phyloP scores from a whole-genome alignment of 2,329 filamentous ascomycete genomes.

The Ophiobolus disseminans region DNA sequence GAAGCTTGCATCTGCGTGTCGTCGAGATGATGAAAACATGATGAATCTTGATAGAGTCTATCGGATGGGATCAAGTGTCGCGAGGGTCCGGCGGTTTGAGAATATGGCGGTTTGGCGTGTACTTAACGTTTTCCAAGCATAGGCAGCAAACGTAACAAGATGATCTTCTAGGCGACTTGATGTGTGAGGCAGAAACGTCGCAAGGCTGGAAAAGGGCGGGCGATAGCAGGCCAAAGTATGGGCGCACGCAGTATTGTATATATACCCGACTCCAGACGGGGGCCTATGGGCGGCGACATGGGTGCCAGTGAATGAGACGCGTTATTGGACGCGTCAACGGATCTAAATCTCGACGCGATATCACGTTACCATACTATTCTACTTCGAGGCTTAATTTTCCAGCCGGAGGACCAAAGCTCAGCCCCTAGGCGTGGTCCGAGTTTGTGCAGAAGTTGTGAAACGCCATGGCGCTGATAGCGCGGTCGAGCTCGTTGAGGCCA shows the following conservation, averaged over 20 bases:
- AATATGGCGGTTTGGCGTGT: slow-evolving; percentile 26
- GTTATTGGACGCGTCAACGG: slow-evolving; percentile 45
- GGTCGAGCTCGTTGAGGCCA: slow-evolving; percentile 4
- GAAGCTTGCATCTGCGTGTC: slow-evolving; percentile 44
- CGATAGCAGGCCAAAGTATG: slow-evolving; percentile 33
- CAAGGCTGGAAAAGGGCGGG: slow-evolving; percentile 33
- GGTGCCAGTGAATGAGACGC: slow-evolving; percentile 34
- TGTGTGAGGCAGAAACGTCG: slow-evolving; percentile 42
- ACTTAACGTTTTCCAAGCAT: slow-evolving; percentile 36
- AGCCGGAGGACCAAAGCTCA: slow-evolving; percentile 18
- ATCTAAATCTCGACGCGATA: slow-evolving; percentile 43
- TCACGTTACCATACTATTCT: slow-evolving; percentile 42
- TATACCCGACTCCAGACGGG: slow-evolving; percentile 43
- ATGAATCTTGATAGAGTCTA: too few relatives aligned
- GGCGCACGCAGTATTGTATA: slow-evolving; percentile 37
- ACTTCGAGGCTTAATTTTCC: slow-evolving; percentile 36
- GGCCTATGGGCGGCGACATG: slow-evolving; percentile 38
- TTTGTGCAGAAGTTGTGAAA: slow-evolving; percentile 42
- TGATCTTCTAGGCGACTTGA: too few relatives aligned
- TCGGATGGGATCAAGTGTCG: slow-evolving; percentile 14
- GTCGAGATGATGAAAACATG: slow-evolving; percentile 49
- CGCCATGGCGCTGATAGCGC: slow-evolving; percentile 33
- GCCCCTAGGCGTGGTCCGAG: slow-evolving; percentile 28
- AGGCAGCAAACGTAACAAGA: slow-evolving; percentile 38
- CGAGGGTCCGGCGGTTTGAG: slow-evolving; percentile 13